These are phyloP conservation scores for Cryomyces minteri DNA, from an alignment of 495 filamentous ascomycete species.

Conservation along the genomic window DNA sequence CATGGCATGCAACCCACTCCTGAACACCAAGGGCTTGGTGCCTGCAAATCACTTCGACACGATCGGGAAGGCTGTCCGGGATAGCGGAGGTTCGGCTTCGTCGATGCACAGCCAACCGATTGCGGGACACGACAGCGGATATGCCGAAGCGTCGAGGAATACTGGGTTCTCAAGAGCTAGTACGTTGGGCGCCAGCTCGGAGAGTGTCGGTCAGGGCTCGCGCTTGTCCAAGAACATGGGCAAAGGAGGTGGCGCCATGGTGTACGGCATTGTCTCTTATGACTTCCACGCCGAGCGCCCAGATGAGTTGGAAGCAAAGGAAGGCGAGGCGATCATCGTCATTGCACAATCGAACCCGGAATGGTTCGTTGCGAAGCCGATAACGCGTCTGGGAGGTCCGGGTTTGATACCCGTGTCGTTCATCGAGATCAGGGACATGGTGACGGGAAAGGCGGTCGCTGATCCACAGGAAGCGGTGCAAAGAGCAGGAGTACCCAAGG, in stretches of 20 bases:
- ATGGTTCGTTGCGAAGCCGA: constrained; percentile 98
- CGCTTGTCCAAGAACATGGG: constrained; percentile 35
- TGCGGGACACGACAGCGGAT: constrained; percentile 53
- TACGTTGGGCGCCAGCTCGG: constrained; percentile 13
- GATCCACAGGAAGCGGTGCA: constrained; percentile 77
- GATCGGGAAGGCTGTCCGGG: constrained; percentile 75
- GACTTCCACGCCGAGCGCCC: constrained; percentile 91
- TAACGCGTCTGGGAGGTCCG: constrained; percentile 81
- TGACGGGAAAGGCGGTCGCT: constrained; percentile 58
- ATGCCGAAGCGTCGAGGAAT: constrained; percentile 35
- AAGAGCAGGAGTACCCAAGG: constrained; percentile 83
- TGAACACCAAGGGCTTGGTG: constrained; percentile 75
- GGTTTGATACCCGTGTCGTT: constrained; percentile 94
- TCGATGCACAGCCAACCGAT: constrained; percentile 24
- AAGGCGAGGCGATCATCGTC: constrained; percentile 91
- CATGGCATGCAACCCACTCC: constrained; percentile 93
- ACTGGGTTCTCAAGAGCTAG: constrained; percentile 3
- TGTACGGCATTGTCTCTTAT: constrained; percentile 93
- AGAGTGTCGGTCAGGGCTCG: constrained; percentile 19
- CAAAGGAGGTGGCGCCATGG: constrained; percentile 61
- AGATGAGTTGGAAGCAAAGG: constrained; percentile 87
- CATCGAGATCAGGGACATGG: constrained; percentile 92
- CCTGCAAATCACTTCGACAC: constrained; percentile 86
- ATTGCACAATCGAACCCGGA: constrained; percentile 99
- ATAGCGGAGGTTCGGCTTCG: constrained; percentile 61